Percentiles rank a stretch among this genome's conserved stretches.
These are phyloP conservation scores for Aureobasidium sp. DNA, from an alignment of 2,329 filamentous ascomycete genomes.

Conservation along the genomic window DNA sequence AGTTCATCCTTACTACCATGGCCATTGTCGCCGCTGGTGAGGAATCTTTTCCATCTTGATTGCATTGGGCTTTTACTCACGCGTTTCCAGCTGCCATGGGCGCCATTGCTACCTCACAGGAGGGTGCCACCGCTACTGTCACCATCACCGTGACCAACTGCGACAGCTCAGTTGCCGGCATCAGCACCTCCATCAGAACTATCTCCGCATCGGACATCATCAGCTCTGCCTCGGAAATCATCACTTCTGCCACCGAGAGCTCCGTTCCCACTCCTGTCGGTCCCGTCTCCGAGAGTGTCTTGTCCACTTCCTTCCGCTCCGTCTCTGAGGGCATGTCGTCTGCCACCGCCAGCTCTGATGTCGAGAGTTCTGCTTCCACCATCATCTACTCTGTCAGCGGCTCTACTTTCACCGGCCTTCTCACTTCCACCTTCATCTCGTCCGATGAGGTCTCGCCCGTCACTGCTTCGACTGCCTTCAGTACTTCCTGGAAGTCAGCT, in stretches of 20 bases:
- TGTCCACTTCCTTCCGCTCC: not conserved
- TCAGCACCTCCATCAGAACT: not conserved
- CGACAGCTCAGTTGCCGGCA: not conserved
- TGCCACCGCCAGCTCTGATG: not conserved
- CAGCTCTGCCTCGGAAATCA: not conserved
- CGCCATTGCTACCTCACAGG: not conserved
- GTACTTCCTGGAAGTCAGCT: constrained; percentile 2
- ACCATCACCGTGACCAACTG: not conserved
- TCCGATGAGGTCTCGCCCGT: not conserved
- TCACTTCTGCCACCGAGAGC: not conserved
- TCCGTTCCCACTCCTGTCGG: not conserved
- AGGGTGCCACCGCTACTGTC: constrained; percentile 8
- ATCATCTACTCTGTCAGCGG: not conserved
- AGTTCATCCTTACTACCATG: constrained; percentile 10
- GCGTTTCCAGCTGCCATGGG: not conserved
- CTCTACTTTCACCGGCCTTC: not conserved
- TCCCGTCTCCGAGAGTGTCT: not conserved
- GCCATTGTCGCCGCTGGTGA: constrained; percentile 8
- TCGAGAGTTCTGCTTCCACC: not conserved
- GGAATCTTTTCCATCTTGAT: not conserved
- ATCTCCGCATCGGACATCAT: not conserved
- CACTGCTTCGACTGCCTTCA: not conserved
- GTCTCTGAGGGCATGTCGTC: not conserved
- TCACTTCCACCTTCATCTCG: not conserved
- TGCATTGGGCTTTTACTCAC: not conserved